Evolutionary conservation across 805 yeast species (phyloP).

Genomic region (Ogataea pignaliae): DNA sequence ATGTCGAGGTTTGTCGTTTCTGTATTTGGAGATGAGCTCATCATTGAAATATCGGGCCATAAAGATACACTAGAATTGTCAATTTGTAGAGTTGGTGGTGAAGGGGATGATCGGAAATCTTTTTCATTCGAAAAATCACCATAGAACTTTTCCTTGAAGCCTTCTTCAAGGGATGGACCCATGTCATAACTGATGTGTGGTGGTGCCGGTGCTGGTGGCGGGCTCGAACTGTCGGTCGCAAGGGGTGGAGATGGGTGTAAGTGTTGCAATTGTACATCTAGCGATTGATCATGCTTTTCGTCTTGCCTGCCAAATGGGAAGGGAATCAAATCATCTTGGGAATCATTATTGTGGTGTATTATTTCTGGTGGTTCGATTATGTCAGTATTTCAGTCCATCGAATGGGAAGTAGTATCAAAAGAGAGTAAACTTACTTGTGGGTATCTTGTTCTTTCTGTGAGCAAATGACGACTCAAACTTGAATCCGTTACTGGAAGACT

Average conservation of each 20-base stretch:
- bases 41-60: conserved; percentile 10
- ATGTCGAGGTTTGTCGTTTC: neutral
- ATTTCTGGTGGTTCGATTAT: neutral
- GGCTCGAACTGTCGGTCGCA: neutral
- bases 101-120: neutral
- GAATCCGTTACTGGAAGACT: conserved; percentile 2
- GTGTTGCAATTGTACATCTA: too few relatives aligned
- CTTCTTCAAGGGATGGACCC: conserved; percentile 21
- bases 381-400: neutral
- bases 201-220: conserved; percentile 1
- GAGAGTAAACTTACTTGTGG: conserved; percentile 4
- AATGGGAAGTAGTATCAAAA: neutral
- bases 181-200: conserved; percentile 9
- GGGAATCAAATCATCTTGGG: conserved; percentile 15
- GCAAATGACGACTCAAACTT: conserved; percentile 22
- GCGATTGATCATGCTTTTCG: neutral
- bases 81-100: conserved; percentile 1
- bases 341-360: conserved; percentile 6
- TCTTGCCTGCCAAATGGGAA: neutral
- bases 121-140: neutral
- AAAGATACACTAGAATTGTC: conserved; percentile 4
- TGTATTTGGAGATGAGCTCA: conserved; percentile 10
- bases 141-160: conserved; percentile 10
- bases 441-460: conserved; percentile 6
- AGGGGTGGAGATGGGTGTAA: too few relatives aligned